These are phyloP conservation scores for Pestalotiopsis sp. DNA, from an alignment of 2,329 filamentous ascomycete genomes.

Conservation along the genomic window DNA sequence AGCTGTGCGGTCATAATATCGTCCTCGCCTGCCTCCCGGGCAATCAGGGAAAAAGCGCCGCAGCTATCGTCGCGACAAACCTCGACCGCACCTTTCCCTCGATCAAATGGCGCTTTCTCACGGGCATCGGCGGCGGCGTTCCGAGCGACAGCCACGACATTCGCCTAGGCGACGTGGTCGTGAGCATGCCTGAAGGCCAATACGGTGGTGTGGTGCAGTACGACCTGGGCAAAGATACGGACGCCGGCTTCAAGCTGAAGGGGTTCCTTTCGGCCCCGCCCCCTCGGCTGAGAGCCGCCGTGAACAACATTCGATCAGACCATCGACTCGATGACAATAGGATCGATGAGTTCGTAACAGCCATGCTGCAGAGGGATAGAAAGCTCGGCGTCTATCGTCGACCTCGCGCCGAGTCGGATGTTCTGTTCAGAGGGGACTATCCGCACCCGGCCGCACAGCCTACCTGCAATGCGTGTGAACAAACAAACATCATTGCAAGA, in stretches of 20 bases:
- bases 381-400: background rate
- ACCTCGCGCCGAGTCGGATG: background rate
- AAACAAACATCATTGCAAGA: background rate
- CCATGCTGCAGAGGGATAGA: background rate
- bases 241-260: slow-evolving; percentile 10
- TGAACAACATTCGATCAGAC: background rate
- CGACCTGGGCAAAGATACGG: slow-evolving; percentile 14
- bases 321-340: background rate
- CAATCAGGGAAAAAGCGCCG: slow-evolving; percentile 25
- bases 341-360: background rate
- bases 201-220: slow-evolving; percentile 18
- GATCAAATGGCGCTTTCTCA: slow-evolving; percentile 26
- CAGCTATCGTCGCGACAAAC: slow-evolving; percentile 25
- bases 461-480: background rate
- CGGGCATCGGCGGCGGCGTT: slow-evolving; percentile 28
- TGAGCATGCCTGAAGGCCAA: slow-evolving; percentile 14
- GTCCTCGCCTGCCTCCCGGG: slow-evolving; percentile 30
- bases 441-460: background rate
- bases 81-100: slow-evolving; percentile 26
- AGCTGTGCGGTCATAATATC: slow-evolving; percentile 27
- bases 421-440: background rate
- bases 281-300: background rate
- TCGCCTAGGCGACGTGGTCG: slow-evolving; percentile 19
- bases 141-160: slow-evolving; percentile 15
- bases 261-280: background rate